phyloP scores from a whole-genome alignment of 768 basidiomycete genomes.

The Termitomyces sp. region DNA sequence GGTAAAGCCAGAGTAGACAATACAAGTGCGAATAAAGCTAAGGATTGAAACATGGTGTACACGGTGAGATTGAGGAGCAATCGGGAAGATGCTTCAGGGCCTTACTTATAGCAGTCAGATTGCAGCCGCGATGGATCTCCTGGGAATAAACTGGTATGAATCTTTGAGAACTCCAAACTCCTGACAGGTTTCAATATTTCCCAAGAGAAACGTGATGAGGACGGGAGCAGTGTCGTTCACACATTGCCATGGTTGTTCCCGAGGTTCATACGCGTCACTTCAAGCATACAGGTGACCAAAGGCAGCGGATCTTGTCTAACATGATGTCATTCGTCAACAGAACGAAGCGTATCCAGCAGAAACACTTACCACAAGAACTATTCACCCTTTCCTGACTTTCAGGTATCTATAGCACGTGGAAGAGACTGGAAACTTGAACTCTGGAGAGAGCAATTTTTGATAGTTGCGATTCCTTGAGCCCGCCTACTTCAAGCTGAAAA shows the following conservation, averaged over 20 bases:
- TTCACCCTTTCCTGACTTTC: too few species aligned
- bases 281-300: neutral
- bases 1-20: conserved; percentile 21
- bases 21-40: conserved; percentile 13
- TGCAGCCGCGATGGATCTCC: neutral
- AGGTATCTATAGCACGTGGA: too few species aligned
- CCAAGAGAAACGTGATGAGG: neutral
- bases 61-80: neutral
- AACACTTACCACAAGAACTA: too few species aligned
- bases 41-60: conserved; percentile 13
- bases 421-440: too few species aligned
- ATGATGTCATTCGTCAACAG: neutral
- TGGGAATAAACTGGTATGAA: neutral
- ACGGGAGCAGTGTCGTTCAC: neutral
- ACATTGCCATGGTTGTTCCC: neutral
- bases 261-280: neutral
- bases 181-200: neutral
- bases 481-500: too few species aligned
- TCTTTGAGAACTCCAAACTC: neutral
- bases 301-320: neutral
- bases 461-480: too few species aligned
- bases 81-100: neutral
- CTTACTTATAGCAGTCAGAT: neutral
- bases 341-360: neutral
- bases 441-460: too few species aligned